Evolutionary conservation across 139 green algal genomes (phyloP).

Genomic region (Volvox reticuliferus): DNA sequence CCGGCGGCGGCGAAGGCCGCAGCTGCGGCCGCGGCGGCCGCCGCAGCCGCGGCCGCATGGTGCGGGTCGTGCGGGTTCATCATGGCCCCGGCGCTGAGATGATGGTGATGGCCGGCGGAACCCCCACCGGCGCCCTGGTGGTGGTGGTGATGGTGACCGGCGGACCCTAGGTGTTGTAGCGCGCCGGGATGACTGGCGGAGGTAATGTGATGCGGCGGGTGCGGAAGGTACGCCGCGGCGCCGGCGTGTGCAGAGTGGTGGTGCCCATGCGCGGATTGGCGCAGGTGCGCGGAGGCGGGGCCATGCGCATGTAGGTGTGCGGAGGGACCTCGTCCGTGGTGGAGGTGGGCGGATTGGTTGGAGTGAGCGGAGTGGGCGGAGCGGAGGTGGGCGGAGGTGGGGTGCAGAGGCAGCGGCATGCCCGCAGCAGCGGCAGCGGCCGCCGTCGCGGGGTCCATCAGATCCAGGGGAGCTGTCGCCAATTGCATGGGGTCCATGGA

Average conservation of each 20-base stretch:
- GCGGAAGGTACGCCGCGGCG: background rate
- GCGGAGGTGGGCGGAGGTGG: background rate
- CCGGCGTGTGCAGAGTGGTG: conserved; percentile 10
- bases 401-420: background rate
- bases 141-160: background rate
- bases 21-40: conserved; percentile 1
- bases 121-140: background rate
- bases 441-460: conserved; percentile 9
- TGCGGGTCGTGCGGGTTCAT: background rate
- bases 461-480: background rate
- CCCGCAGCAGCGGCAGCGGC: conserved; percentile 17
- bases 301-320: conserved; percentile 7
- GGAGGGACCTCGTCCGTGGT: background rate
- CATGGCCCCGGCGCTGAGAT: background rate
- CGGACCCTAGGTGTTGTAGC: background rate
- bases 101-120: conserved; percentile 13
- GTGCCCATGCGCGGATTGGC: background rate
- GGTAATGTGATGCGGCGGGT: conserved; percentile 3
- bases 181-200: background rate
- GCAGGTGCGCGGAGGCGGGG: background rate
- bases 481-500: background rate
- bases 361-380: conserved; percentile 4
- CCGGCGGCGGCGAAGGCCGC: background rate
- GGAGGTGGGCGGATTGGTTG: background rate
- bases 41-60: conserved; percentile 13